phyloP scores from a whole-genome alignment of 2,329 filamentous ascomycete genomes.

The Mollisia scopiformis region DNA sequence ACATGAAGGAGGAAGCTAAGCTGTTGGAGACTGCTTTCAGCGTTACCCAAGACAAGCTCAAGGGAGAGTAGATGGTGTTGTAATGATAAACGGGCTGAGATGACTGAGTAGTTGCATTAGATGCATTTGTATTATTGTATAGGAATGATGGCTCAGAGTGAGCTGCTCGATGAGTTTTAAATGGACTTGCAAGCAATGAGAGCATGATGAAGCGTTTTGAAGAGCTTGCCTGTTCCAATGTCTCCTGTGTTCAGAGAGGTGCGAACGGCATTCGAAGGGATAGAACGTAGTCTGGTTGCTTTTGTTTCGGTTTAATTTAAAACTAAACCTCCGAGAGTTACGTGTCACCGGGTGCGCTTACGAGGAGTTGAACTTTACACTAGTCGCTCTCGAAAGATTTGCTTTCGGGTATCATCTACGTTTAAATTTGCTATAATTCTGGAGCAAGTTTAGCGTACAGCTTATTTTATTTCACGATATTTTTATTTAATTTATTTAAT shows the following conservation, averaged over 20 bases:
- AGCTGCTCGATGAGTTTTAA: background rate
- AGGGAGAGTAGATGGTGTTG: conserved; percentile 49
- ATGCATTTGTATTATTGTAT: conserved; percentile 31
- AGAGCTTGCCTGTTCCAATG: background rate
- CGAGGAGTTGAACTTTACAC: too few relatives aligned
- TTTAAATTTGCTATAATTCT: too few relatives aligned
- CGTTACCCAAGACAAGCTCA: conserved; percentile 70
- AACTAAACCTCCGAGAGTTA: too few relatives aligned
- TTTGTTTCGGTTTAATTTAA: too few relatives aligned
- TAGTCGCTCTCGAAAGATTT: too few relatives aligned
- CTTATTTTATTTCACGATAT: too few relatives aligned
- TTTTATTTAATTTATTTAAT: too few relatives aligned
- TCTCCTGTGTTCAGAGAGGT: background rate
- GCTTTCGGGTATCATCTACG: too few relatives aligned
- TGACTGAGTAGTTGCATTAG: conserved; percentile 17
- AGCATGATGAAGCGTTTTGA: background rate
- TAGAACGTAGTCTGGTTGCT: too few relatives aligned
- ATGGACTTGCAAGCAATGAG: background rate
- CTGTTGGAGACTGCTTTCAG: conserved; percentile 69
- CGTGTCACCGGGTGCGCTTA: too few relatives aligned
- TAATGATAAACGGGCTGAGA: conserved; percentile 17
- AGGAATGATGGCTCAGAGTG: conserved; percentile 15
- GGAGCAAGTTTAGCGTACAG: too few relatives aligned
- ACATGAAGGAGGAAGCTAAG: conserved; percentile 92
- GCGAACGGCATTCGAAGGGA: too few relatives aligned